phyloP scores from a whole-genome alignment of 2,329 filamentous ascomycete genomes.

The Verticillium klebahnii region DNA sequence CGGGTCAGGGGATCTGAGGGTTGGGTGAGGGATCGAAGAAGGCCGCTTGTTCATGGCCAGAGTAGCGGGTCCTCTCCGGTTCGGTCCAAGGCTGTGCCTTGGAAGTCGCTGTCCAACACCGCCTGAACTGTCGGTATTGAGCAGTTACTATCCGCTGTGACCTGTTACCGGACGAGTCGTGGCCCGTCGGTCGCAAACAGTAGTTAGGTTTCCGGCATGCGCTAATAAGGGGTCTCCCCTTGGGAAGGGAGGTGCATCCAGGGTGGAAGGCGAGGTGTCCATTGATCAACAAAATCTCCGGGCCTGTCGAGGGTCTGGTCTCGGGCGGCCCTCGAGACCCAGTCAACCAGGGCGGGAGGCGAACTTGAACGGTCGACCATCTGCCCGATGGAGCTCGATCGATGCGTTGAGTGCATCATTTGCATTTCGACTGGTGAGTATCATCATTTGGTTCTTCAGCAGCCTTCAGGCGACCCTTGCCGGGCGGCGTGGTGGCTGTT shows the following conservation, averaged over 20 bases:
- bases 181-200: background rate
- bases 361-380: background rate
- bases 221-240: background rate
- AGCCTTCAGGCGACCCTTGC: background rate
- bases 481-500: background rate
- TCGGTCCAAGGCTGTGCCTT: background rate
- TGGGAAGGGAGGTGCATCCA: background rate
- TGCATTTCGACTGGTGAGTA: background rate
- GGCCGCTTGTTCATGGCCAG: background rate
- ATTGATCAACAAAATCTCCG: background rate
- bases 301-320: background rate
- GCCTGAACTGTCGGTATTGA: background rate
- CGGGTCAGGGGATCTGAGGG: conserved; percentile 16
- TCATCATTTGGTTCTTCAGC: background rate
- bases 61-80: background rate
- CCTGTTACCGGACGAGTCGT: background rate
- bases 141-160: background rate
- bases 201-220: background rate
- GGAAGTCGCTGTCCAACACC: background rate
- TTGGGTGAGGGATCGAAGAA: conserved; percentile 21
- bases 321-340: background rate
- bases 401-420: background rate
- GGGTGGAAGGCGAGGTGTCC: background rate
- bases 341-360: background rate
- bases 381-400: background rate